Evolutionary conservation across 768 basidiomycete genomes (phyloP).

Genomic region (Boletus rufocinnamomeus): DNA sequence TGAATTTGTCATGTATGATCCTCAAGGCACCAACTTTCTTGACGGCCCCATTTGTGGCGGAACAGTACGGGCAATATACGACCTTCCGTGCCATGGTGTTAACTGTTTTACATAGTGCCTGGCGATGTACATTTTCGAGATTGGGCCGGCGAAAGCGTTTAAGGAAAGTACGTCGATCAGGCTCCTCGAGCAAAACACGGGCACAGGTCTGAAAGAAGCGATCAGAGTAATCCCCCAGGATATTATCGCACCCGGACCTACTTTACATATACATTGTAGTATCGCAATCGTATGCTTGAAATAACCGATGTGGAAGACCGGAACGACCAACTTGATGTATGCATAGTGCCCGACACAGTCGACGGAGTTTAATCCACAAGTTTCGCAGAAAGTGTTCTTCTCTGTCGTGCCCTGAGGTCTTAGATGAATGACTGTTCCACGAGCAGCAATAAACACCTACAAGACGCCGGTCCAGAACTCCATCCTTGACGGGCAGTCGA

Average conservation of each 20-base stretch:
- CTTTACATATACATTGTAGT: conserved; percentile 97
- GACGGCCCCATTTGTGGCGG: conserved; percentile 90
- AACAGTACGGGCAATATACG: conserved; percentile 90
- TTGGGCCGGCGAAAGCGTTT: conserved; percentile 88
- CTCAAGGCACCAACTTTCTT: conserved; percentile 95
- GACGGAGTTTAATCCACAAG: conserved; percentile 87
- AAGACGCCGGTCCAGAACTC: conserved; percentile 89
- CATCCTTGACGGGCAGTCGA: conserved; percentile 84
- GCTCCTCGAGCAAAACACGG: conserved; percentile 84
- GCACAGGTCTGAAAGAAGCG: conserved; percentile 73
- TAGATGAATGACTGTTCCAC: background rate
- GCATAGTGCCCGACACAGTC: conserved; percentile 99
- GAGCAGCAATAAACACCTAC: conserved; percentile 45
- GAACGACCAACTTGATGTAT: conserved; percentile 95
- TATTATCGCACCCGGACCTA: conserved; percentile 27
- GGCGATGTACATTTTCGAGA: conserved; percentile 91
- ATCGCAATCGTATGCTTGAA: conserved; percentile 95
- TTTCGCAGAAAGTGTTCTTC: conserved; percentile 90
- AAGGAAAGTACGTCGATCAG: conserved; percentile 80
- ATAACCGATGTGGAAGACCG: conserved; percentile 98
- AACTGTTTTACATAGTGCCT: conserved; percentile 78
- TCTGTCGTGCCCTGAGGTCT: conserved; percentile 83
- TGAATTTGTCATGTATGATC: conserved; percentile 97
- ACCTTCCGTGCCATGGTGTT: conserved; percentile 87
- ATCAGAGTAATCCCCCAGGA: background rate